Conservation (phyloP, 2,329 filamentous ascomycete genomes). For the Hypomyces rosellus region DNA sequence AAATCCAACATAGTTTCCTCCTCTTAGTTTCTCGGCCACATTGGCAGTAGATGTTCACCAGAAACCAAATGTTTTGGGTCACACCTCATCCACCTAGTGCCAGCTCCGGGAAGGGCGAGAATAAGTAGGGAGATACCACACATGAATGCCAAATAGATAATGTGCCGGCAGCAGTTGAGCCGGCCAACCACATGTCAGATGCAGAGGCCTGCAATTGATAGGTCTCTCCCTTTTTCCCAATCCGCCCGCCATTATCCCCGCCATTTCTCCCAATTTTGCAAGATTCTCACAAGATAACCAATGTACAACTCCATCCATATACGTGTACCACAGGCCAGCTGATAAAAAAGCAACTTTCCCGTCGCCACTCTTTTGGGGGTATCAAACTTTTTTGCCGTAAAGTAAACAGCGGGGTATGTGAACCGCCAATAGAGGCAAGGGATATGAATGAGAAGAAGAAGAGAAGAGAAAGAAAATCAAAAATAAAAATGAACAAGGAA, state of each 20-base stretch:
- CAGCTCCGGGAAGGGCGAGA: neutral
- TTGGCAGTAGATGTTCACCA: neutral
- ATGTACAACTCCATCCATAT: slow-evolving; percentile 6
- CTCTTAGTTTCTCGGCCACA: slow-evolving; percentile 18
- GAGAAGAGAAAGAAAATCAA: slow-evolving; percentile 13
- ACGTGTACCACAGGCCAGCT: slow-evolving; percentile 7
- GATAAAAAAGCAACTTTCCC: slow-evolving; percentile 16
- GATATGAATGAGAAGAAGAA: slow-evolving; percentile 1
- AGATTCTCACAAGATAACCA: neutral
- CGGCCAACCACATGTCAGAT: too few relatives aligned
- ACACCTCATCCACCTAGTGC: slow-evolving; percentile 1
- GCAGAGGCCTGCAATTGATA: neutral
- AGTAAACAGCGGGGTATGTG: slow-evolving; percentile 12
- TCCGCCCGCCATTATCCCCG: slow-evolving; percentile 4
- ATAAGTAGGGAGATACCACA: neutral
- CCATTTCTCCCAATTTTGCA: neutral
- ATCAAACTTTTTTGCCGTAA: slow-evolving; percentile 30
- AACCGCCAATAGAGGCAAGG: slow-evolving; percentile 20
- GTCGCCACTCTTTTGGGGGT: slow-evolving; percentile 26
- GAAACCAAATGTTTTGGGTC: neutral
- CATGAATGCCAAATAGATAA: too few relatives aligned
- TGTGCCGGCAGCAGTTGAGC: too few relatives aligned
- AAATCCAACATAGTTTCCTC: slow-evolving; percentile 17
- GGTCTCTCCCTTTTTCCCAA: slow-evolving; percentile 1
- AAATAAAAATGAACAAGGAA: slow-evolving; percentile 19